Conservation (phyloP, 495 filamentous ascomycete species). For the Penicillium crystallinum region DNA sequence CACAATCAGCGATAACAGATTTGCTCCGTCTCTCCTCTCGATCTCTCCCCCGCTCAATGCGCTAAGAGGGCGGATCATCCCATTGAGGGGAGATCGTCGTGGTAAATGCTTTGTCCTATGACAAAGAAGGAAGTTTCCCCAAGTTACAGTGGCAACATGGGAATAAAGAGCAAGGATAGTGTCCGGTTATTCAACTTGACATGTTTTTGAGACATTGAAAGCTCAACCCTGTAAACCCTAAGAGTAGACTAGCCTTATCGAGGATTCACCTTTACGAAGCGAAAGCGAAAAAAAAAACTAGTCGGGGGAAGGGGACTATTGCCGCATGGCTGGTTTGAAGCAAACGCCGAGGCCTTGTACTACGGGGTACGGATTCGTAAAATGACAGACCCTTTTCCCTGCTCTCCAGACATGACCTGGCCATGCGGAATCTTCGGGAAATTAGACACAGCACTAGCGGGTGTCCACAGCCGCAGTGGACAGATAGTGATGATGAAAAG, state of each 20-base stretch:
- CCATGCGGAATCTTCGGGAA: background rate
- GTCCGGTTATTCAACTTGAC: background rate
- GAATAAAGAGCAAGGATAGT: background rate
- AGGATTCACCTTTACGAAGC: background rate
- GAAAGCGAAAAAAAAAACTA: background rate
- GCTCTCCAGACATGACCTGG: background rate
- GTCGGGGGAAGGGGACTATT: background rate
- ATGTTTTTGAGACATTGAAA: background rate
- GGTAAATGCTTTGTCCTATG: no score
- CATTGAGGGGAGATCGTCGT: background rate
- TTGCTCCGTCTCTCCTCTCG: background rate
- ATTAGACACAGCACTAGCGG: background rate
- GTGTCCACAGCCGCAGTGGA: background rate
- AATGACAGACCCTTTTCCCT: background rate
- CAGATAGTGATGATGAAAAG: background rate
- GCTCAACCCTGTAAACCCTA: background rate
- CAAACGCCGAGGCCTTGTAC: background rate
- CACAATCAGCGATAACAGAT: background rate
- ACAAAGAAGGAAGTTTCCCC: background rate
- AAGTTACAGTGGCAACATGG: background rate
- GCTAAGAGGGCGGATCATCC: background rate
- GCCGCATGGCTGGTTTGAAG: background rate
- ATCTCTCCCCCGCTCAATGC: no score
- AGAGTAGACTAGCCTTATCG: background rate
- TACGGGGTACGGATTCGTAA: no score